Conservation (phyloP, 1,284 basidiomycete genomes). For the Abortiporus biennis region DNA sequence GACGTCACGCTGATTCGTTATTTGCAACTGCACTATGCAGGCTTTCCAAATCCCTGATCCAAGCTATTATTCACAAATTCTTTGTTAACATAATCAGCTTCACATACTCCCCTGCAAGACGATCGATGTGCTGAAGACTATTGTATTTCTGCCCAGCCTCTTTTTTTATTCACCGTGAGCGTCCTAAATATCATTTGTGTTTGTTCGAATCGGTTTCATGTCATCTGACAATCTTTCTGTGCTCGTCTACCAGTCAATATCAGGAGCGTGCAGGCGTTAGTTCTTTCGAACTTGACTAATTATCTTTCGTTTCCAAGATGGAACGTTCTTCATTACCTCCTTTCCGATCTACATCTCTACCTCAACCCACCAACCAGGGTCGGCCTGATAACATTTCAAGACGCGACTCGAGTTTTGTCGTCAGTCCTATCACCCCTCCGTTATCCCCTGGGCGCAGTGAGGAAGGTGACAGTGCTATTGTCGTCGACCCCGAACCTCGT, state of each 20-base stretch:
- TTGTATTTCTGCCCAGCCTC: neutral
- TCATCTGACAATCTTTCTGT: neutral
- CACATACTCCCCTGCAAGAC: too few relatives aligned
- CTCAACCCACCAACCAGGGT: slow-evolving; percentile 20
- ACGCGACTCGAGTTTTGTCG: slow-evolving; percentile 27
- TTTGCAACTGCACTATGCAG: too few relatives aligned
- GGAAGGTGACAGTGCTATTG: slow-evolving; percentile 21
- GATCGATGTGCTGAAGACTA: too few relatives aligned
- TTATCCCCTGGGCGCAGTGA: slow-evolving; percentile 31
- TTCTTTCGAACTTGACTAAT: slow-evolving; percentile 15
- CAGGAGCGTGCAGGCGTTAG: slow-evolving; percentile 23
- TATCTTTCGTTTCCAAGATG: slow-evolving; percentile 14
- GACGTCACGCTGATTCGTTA: too few relatives aligned
- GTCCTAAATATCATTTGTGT: neutral
- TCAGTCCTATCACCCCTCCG: slow-evolving; percentile 33
- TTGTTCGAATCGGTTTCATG: neutral
- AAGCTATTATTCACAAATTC: too few relatives aligned
- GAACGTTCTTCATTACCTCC: slow-evolving; percentile 15
- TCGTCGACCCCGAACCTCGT: slow-evolving; percentile 23
- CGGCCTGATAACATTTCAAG: slow-evolving; percentile 17
- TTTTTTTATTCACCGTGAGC: neutral
- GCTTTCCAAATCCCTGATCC: too few relatives aligned
- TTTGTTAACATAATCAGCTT: too few relatives aligned
- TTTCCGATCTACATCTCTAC: slow-evolving; percentile 31
- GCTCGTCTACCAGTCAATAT: slow-evolving; percentile 14